Base-by-base conservation (phyloP, 2,329 filamentous ascomycete species). In the Lachnellula willkommii region DNA sequence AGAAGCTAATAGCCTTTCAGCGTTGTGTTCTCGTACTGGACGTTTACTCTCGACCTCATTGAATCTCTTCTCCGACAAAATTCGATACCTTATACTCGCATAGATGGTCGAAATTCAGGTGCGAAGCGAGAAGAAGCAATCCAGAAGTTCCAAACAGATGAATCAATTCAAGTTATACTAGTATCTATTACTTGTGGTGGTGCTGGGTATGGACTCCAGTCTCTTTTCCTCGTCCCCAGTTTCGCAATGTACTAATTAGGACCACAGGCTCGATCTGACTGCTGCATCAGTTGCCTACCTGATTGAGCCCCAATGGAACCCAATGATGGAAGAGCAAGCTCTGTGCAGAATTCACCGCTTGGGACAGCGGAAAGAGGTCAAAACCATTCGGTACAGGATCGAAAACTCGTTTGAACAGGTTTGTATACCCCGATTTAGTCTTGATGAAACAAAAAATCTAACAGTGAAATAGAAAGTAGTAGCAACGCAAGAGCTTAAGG, bases 1-100 rank as follows among this genome's bases (percentile, higher is more conserved):
- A 28, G 58, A 37, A 60, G 45, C 45, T 62, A 37, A 55, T 28
- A 6, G 1, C 40, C 32, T 9, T 1, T 1, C 22, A 80, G 78
- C 49, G 70, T 80, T 15, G 72, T 81, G 0, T 82, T 82, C 54
- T 80, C 78, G 0, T 75, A 69, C 0, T 81, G 79, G 79, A 72
- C 74, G 15, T 61, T 73, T 11, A 79, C 74, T 0, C 74, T 82
- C 1, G 73, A 80, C 43, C 54, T 79, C 1, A 67, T 80, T 0
- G 68, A 77, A 50, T 59, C 56, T 1, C 75, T 72, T 0, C 65
- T 82, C 0, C 58, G 68, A 0, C 55, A 72, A 15, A 63, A 67
- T 0, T 54, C 50, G 0, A 72, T 81, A 4, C 43, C 36, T 1
- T 69, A 61, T 50, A 63, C 75, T 12, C 72, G 78, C 0, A 77